Conservation (phyloP, 2,329 filamentous ascomycete genomes). For the Gaeumannomyces sp. region DNA sequence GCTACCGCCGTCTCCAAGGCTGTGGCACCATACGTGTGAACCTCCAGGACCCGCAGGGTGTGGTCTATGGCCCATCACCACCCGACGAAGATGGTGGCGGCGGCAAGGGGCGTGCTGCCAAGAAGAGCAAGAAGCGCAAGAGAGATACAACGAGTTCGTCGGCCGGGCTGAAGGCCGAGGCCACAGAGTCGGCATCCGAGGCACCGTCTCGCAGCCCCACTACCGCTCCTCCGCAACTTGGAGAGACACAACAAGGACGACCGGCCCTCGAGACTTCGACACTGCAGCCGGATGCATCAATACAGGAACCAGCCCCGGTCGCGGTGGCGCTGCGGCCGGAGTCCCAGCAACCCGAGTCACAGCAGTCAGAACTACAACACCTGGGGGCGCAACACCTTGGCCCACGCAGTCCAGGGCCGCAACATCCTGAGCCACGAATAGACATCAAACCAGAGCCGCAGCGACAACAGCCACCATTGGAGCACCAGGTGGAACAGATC, state of each 20-base stretch:
- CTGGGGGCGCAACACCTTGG: neutral
- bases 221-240: neutral
- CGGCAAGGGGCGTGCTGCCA: neutral
- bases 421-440: neutral
- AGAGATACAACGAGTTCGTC: neutral
- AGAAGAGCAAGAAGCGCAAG: constrained; percentile 6
- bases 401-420: neutral
- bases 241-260: neutral
- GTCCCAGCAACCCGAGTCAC: neutral
- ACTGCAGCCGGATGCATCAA: neutral
- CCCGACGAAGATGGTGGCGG: constrained; percentile 12
- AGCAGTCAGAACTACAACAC: neutral
- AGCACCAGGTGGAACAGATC: neutral
- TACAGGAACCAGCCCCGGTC: neutral
- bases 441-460: neutral
- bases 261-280: neutral
- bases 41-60: constrained; percentile 30
- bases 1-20: constrained; percentile 65
- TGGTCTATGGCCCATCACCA: constrained; percentile 13
- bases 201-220: neutral
- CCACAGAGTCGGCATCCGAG: neutral
- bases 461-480: neutral
- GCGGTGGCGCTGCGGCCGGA: too few species aligned
- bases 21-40: constrained; percentile 49
- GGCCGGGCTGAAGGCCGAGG: neutral